Evolutionary conservation across 2,329 filamentous ascomycete genomes (phyloP), one percentile per base, ranked within the genome.

Genomic region (Xylariaceae sp.): DNA sequence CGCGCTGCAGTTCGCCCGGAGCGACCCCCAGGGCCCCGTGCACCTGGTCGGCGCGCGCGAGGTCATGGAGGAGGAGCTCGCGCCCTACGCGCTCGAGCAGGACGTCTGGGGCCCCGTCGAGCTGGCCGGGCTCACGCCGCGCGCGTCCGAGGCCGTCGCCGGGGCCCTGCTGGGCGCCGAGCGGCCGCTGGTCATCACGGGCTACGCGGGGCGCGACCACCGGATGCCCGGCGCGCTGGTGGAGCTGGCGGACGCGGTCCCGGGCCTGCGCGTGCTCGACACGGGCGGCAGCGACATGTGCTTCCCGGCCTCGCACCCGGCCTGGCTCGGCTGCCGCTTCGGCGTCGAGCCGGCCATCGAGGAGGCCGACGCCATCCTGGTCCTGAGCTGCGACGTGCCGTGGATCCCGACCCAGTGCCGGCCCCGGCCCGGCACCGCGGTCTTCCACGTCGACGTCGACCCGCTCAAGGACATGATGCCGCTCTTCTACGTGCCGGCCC

Each of bases 331-430:
- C 2, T 57, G 92, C 32, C 71, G 78, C 27, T 93, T 80, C 47
- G 86, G 86, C 3, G 68, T 74, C 3, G 83, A 94, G 32, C 76
- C 84, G 2, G 67, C 70, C 26, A 84, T 94, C 53, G 72, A 69
- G 38, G 76, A 76, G 0, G 86, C 89, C 1, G 90, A 95, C 55
- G 75, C 87, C 9, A 93, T 95, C 38, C 46, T 95, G 1, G 80
- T 94, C 3, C 53, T 94, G 16, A 83, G 95, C 57, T 93, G 87
- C 43, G 89, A 95, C 52, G 87, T 94, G 0, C 89, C 89, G 0
- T 95, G 88, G 87, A 88, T 95, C 35, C 79, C 81, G n/a, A 92
- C 86, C 0, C 76, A 77, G 12, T 77, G 73, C 56, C 66, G 65
- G 43, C 77, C 77, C 0, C 56, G 56, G 2, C 55, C 61, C 3